Percentiles rank a stretch among this genome's conserved stretches.
These are phyloP conservation scores for Tephrocybe sp. DNA, from an alignment of 768 basidiomycete species.

Conservation along the genomic window DNA sequence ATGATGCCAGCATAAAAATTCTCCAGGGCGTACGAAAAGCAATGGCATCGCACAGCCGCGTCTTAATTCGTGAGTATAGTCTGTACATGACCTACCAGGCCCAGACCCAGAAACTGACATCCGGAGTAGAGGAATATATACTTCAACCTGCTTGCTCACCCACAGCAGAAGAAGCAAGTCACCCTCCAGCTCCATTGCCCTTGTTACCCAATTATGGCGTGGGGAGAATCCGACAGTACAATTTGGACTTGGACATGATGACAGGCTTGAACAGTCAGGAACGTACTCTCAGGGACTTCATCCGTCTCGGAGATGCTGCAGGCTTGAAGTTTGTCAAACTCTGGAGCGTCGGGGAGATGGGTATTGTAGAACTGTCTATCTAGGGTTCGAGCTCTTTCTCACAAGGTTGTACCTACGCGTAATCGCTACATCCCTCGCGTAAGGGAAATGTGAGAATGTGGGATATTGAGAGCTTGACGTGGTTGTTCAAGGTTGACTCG, in stretches of 20 bases:
- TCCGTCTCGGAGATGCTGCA: constrained; percentile 31
- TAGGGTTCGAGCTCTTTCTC: too few species aligned
- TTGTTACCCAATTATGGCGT: constrained; percentile 46
- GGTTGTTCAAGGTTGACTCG: too few species aligned
- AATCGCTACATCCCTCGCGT: too few species aligned
- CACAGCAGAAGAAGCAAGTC: constrained; percentile 3
- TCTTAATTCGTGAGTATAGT: constrained; percentile 29
- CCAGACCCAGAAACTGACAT: not conserved
- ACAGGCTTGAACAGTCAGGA: constrained; percentile 32
- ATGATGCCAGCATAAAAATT: constrained; percentile 18
- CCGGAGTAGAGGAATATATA: constrained; percentile 34
- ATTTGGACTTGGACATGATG: constrained; percentile 37
- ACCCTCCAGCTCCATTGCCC: constrained; percentile 35
- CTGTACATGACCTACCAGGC: not conserved
- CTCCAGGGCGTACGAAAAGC: constrained; percentile 26
- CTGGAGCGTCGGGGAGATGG: constrained; percentile 23
- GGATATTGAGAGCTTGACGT: too few species aligned
- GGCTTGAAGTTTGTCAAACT: constrained; percentile 37
- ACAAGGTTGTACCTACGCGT: too few species aligned
- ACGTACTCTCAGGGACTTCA: constrained; percentile 39
- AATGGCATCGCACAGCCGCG: constrained; percentile 25
- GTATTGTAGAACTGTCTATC: constrained; percentile 10
- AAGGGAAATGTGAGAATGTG: too few species aligned
- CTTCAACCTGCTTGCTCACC: constrained; percentile 23
- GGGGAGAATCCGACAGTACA: constrained; percentile 37